Evolutionary conservation across 139 green algal genomes (phyloP).

Genomic region (Chlamydomonas sp.): DNA sequence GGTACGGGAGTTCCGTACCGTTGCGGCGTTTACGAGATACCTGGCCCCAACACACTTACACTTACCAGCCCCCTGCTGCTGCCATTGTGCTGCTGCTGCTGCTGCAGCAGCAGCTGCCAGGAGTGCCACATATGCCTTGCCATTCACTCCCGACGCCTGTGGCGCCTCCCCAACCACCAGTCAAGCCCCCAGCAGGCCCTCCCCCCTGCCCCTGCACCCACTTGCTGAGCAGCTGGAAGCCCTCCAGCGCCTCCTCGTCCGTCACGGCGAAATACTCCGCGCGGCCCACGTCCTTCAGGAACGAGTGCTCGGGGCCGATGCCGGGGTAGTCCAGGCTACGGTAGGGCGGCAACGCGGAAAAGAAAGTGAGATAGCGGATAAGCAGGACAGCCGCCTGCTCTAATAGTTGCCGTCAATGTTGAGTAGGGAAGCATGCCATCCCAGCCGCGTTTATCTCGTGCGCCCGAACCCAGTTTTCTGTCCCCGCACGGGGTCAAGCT

Average conservation of each 20-base stretch:
- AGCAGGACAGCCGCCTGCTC: neutral
- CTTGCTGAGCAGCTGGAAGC: constrained; percentile 78
- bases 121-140: too few relatives aligned
- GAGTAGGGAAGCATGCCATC: neutral
- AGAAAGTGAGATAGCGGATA: neutral
- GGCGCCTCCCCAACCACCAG: too few relatives aligned
- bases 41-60: too few relatives aligned
- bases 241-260: constrained; percentile 84
- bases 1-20: too few relatives aligned
- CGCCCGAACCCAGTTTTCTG: too few relatives aligned
- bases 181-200: neutral
- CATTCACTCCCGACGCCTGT: too few relatives aligned
- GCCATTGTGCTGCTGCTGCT: too few relatives aligned
- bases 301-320: constrained; percentile 97
- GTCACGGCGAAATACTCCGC: constrained; percentile 97
- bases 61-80: too few relatives aligned
- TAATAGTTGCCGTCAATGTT: neutral
- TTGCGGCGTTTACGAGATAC: too few relatives aligned
- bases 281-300: constrained; percentile 94
- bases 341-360: neutral
- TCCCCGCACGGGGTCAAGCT: too few relatives aligned
- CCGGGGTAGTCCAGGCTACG: constrained; percentile 96
- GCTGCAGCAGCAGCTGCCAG: too few relatives aligned
- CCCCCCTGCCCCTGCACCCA: neutral
- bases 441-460: neutral